Conservation (phyloP, 208 protist genomes). For the Phytomonas sp. region DNA sequence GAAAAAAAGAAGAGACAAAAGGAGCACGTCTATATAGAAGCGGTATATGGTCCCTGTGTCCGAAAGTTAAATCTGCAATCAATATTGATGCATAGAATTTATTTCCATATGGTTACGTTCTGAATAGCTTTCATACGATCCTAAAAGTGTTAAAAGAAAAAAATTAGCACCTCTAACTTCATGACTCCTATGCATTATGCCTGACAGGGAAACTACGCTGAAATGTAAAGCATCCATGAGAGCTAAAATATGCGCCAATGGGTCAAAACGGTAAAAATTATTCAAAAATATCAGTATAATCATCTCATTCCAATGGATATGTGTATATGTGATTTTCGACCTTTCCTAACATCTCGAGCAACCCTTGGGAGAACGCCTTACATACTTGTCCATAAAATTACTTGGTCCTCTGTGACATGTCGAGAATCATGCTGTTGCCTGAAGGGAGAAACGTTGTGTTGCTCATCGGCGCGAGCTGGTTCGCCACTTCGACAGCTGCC, state of each 20-base stretch:
- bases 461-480: constrained; percentile 58
- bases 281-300: background rate
- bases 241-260: background rate
- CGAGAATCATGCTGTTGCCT: constrained; percentile 62
- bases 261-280: background rate
- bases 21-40: background rate
- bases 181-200: background rate
- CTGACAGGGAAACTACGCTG: background rate
- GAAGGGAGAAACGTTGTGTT: constrained; percentile 85
- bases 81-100: background rate
- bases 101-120: background rate
- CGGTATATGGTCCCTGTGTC: background rate
- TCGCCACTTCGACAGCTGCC: constrained; percentile 94
- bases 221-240: background rate
- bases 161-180: background rate
- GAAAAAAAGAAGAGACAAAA: constrained; percentile 3
- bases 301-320: background rate
- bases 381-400: background rate
- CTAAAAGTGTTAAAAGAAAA: constrained; percentile 6
- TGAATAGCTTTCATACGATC: background rate
- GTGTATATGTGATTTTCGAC: background rate
- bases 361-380: background rate
- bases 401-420: constrained; percentile 19
- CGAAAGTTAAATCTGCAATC: background rate
- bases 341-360: background rate